Percentiles rank a stretch among this genome's conserved stretches.
Evolutionary conservation across 352 stramenopile species (phyloP).

Genomic region (Phytophthora capsici): DNA sequence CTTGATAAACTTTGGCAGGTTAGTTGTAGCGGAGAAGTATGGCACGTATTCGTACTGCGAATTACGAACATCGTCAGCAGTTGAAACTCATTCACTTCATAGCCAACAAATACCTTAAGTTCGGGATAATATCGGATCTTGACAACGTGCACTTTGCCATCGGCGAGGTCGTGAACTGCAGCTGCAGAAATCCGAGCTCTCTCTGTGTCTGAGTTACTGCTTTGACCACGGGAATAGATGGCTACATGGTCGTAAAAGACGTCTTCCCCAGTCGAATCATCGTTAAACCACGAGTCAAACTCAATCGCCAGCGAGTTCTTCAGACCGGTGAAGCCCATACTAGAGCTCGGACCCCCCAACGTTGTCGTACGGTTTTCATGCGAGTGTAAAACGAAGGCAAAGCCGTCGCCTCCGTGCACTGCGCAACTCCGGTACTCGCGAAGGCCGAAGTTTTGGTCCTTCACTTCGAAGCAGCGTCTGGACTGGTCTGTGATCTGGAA

Average conservation of each 20-base stretch:
- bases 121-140: slow-evolving; percentile 91
- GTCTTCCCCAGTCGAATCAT: slow-evolving; percentile 41
- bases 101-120: slow-evolving; percentile 47
- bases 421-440: slow-evolving; percentile 82
- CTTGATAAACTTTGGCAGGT: slow-evolving; percentile 69
- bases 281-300: slow-evolving; percentile 92
- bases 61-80: not conserved
- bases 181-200: slow-evolving; percentile 63
- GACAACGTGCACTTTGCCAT: slow-evolving; percentile 82
- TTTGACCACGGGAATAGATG: slow-evolving; percentile 57
- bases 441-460: slow-evolving; percentile 79
- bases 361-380: slow-evolving; percentile 67
- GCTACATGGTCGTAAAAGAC: slow-evolving; percentile 81
- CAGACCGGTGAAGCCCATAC: slow-evolving; percentile 84
- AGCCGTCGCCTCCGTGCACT: slow-evolving; percentile 91
- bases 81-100: not conserved
- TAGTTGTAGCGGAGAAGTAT: slow-evolving; percentile 67
- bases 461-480: slow-evolving; percentile 79
- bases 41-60: slow-evolving; percentile 64
- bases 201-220: slow-evolving; percentile 51
- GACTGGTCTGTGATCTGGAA: slow-evolving; percentile 91
- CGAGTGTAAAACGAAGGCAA: slow-evolving; percentile 91
- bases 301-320: slow-evolving; percentile 89
- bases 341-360: slow-evolving; percentile 47
- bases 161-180: slow-evolving; percentile 77